Conservation (phyloP, 129 eudicot species). For the Chrysanthemum lavandulifolium region DNA sequence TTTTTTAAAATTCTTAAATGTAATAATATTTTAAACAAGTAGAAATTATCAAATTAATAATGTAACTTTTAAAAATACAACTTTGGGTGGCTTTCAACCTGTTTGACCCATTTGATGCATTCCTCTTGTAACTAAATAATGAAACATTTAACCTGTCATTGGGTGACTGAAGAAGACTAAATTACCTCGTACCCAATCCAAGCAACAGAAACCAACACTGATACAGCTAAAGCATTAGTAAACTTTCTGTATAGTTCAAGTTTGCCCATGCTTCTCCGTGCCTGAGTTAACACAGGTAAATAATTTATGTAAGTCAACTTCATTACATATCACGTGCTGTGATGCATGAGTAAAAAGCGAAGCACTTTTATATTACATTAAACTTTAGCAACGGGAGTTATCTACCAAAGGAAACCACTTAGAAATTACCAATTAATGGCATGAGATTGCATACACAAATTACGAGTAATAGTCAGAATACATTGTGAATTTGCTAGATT, state of each 20-base stretch:
- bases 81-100: too few species aligned
- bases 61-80: too few species aligned
- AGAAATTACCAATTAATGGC: background rate
- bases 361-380: slow-evolving; percentile 10
- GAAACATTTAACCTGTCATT: background rate
- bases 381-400: slow-evolving; percentile 5
- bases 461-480: background rate
- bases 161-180: slow-evolving; percentile 1
- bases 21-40: too few species aligned
- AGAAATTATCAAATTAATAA: too few species aligned
- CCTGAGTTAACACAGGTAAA: slow-evolving; percentile 42
- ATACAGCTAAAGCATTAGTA: slow-evolving; percentile 77
- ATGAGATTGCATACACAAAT: background rate
- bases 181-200: slow-evolving; percentile 95
- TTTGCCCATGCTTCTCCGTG: slow-evolving; percentile 78
- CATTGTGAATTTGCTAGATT: background rate
- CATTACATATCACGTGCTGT: slow-evolving; percentile 7
- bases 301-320: slow-evolving; percentile 14
- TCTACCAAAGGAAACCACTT: background rate
- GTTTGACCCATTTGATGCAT: too few species aligned
- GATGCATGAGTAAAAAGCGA: slow-evolving; percentile 11
- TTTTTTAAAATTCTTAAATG: too few species aligned
- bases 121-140: too few species aligned
- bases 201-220: slow-evolving; percentile 87
- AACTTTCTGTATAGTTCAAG: slow-evolving; percentile 87